phyloP scores from a whole-genome alignment of 805 yeast genomes.

The Candida alai region DNA sequence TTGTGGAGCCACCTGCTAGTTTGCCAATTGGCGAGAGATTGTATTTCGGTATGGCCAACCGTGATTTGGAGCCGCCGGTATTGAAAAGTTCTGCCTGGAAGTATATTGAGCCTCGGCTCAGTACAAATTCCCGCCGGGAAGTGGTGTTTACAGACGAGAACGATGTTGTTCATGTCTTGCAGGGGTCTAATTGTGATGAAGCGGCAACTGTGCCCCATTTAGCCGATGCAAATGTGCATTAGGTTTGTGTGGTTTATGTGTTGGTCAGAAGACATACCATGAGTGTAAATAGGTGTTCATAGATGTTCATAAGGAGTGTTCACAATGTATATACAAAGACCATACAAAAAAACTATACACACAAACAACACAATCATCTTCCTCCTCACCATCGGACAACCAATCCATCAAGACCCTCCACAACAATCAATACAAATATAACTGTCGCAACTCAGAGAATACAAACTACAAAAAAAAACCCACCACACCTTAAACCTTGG shows the following conservation, averaged over 20 bases:
- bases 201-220: constrained; percentile 7
- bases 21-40: constrained; percentile 38
- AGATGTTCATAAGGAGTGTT: no score
- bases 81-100: constrained; percentile 35
- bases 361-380: not conserved
- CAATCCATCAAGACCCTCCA: no score
- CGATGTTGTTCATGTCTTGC: constrained; percentile 16
- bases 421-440: no score
- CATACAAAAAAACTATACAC: no score
- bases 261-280: not conserved
- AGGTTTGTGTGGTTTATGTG: not conserved
- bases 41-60: constrained; percentile 26
- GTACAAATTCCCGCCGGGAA: constrained; percentile 25
- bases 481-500: constrained; percentile 22
- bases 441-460: no score
- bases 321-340: no score
- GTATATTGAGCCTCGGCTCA: constrained; percentile 23
- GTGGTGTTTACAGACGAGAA: constrained; percentile 24
- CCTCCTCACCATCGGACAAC: constrained; percentile 1
- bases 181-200: constrained; percentile 4
- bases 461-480: not conserved
- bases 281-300: no score
- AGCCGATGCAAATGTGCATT: constrained; percentile 7
- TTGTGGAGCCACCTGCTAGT: constrained; percentile 43
- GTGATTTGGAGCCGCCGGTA: constrained; percentile 16